Evolutionary conservation across 345 rosid species (phyloP).

Genomic region (Brassica napus): DNA sequence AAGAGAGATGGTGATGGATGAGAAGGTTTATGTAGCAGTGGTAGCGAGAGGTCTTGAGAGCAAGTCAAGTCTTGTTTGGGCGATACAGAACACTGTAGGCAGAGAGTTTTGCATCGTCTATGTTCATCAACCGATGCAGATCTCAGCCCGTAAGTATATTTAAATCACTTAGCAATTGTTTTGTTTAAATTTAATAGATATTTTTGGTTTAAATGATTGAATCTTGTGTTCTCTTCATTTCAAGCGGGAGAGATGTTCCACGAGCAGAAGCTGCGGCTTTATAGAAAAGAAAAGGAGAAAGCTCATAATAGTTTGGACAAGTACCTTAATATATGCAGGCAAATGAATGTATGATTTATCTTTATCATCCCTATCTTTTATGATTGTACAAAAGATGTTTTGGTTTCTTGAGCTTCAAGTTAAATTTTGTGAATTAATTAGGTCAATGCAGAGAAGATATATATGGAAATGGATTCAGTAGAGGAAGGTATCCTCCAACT

Average conservation of each 20-base stretch:
- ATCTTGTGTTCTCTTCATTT: neutral
- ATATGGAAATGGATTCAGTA: constrained; percentile 49
- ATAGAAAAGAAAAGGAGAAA: constrained; percentile 45
- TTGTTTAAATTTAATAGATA: neutral
- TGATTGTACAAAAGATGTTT: neutral
- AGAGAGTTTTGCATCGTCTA: constrained; percentile 60
- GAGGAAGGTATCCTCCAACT: constrained; percentile 69
- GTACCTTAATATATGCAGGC: constrained; percentile 51
- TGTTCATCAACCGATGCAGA: constrained; percentile 58
- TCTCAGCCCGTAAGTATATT: constrained; percentile 21
- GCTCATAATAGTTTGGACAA: constrained; percentile 51
- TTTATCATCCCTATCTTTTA: neutral
- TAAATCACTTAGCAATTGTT: neutral
- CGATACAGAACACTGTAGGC: constrained; percentile 57
- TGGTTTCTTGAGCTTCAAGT: neutral
- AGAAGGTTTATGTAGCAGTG: constrained; percentile 62
- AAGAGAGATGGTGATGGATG: constrained; percentile 42
- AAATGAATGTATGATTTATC: constrained; percentile 55
- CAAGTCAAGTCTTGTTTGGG: constrained; percentile 56
- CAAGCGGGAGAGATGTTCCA: constrained; percentile 45
- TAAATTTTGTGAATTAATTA: constrained; percentile 31
- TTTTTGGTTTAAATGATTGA: neutral
- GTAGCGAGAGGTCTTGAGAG: constrained; percentile 45
- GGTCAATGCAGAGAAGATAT: constrained; percentile 62
- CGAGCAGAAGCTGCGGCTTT: neutral